Evolutionary conservation across 2,329 filamentous ascomycete genomes (phyloP), one percentile per base, ranked within the genome.

Genomic region (Diaporthe capsici): DNA sequence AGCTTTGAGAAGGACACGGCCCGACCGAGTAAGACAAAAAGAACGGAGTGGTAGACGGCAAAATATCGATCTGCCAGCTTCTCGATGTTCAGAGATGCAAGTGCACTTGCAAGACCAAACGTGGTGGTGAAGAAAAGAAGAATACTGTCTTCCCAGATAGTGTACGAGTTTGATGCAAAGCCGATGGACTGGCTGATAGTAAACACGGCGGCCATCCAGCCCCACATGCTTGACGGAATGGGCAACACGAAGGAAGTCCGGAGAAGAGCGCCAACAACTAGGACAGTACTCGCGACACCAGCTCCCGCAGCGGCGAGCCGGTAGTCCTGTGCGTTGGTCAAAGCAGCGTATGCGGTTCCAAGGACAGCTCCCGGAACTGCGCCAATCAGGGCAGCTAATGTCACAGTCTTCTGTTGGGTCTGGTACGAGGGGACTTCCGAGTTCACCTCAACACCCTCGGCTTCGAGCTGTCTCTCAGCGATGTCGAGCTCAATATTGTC

Each of bases 141-240:
- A 74, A 98, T 98, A 20, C 95, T 94, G 81, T 99, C 97, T 85
- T 99, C 97, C 96, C 97, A 99, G 79, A 99, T 98, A 0, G 96
- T 98, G 85, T 96, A 99, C 0, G 97, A 99, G 85, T 99, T 99
- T 4, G 97, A 97, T 0, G 96, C 96, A 83, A 98, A 99, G 10
- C 97, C 96, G 71, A 94, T 87, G n/a, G 95, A 97, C 81, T 98
- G 95, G 77, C 94, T 92, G n/a, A 95, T 83, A 0, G 95, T 95
- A 79, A 98, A 95, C 20, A 96, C 83, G 37, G 95, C 87, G 8
- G 95, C 93, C 76, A 98, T 87, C 92, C 94, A 96, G n/a, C 95
- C 94, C 96, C 96, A 99, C 72, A 96, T 86, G 0, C 91, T 94
- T n/a, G 85, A 90, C 0, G 95, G 96, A 13, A 95, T 79, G 49